Evolutionary conservation across 73 alveolate genomes (phyloP).

Genomic region (Paramecium tetraurelia): DNA sequence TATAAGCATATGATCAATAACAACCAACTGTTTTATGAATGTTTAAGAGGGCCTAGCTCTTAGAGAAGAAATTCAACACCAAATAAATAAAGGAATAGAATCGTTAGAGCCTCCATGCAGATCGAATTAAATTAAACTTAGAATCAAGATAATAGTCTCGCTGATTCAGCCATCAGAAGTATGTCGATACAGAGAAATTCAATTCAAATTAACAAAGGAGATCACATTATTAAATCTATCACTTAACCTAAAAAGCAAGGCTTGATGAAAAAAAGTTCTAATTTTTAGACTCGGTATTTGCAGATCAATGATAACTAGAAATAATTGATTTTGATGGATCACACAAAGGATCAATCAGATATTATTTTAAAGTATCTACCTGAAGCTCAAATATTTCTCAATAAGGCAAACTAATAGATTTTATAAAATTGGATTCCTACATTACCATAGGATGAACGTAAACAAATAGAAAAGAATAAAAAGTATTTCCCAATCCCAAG

Average conservation of each 20-base stretch:
- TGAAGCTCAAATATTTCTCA: neutral
- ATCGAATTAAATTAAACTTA: neutral
- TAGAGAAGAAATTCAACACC: neutral
- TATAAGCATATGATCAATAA: neutral
- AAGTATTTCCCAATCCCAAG: slow-evolving; percentile 51
- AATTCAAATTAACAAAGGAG: neutral
- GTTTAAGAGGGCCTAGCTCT: neutral
- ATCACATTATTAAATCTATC: neutral
- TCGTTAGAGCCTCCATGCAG: neutral
- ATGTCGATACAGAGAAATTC: neutral
- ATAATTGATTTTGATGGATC: slow-evolving; percentile 11
- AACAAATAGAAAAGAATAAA: slow-evolving; percentile 38
- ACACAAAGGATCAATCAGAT: slow-evolving; percentile 48
- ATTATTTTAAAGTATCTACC: neutral
- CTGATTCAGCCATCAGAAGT: neutral
- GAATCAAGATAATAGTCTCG: neutral
- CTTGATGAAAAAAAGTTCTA: neutral
- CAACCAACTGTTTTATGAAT: neutral
- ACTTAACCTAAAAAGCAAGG: neutral
- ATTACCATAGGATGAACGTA: slow-evolving; percentile 46
- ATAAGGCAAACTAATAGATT: neutral
- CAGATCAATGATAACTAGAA: neutral
- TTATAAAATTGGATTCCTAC: slow-evolving; percentile 49
- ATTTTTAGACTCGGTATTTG: neutral
- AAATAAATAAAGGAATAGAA: neutral